Evolutionary conservation across 139 green algal species (phyloP), one percentile per base, ranked within the genome.

Genomic region (Picochlorum sp.): DNA sequence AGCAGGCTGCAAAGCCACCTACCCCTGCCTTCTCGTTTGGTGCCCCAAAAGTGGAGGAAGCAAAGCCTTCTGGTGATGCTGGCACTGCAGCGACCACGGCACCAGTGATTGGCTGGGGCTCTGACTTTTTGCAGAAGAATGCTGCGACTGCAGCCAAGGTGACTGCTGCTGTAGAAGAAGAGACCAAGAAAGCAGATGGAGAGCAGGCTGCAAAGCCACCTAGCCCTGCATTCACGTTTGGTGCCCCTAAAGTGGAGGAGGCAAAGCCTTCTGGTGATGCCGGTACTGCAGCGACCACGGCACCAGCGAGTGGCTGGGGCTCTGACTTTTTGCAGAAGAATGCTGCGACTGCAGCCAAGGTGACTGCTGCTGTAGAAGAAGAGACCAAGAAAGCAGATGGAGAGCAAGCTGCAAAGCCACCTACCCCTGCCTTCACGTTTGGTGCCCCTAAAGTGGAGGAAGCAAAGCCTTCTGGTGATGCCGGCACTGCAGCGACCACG

Each of bases 361-460:
- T 44, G 3, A 51, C 68, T 4, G 68, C 58, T 9, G 59, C 68
- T 13, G 68, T 52, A n/a, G 68, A 61, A 56, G 57, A 75, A 57
- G 68, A 69, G 47, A 62, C 55, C 34, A 41, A 45, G 60, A 69
- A 28, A 28, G 4, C 47, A 54, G 30, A n/a, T 13, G 34, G 34
- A 41, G 34, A 13, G 7, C 34, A 9, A 7, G 34, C 34, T 11
- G 34, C 34, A 41, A 41, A 41, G 5, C 34, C 34, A 0, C 8
- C 34, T 1, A 41, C 34, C 8, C 34, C 34, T 54, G 47, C n/a
- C 5, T 54, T 54, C 14, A 3, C 18, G 3, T 54, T 54, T 54
- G 47, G 13, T 54, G 14, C 47, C 0, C 47, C 47, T 10, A 21
- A 21, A 24, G 10, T 13, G 8, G 47, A 21, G n/a, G 47, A 54